Evolutionary conservation across 2,329 filamentous ascomycete genomes (phyloP).

Genomic region (Cryphonectria nitschkei): DNA sequence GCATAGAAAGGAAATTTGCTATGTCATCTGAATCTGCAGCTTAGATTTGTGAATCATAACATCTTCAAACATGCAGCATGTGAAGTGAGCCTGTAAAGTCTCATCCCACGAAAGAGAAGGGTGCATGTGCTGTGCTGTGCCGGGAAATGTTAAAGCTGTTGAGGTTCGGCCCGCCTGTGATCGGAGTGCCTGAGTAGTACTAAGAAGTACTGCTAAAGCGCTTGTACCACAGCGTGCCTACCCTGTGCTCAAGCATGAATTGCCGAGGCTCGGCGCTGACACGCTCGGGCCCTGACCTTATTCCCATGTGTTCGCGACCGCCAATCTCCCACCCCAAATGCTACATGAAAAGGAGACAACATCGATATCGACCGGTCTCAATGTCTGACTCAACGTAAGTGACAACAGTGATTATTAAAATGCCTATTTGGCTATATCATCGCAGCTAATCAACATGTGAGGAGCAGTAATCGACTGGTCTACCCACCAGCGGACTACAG

Average conservation of each 20-base stretch:
- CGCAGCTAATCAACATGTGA: slow-evolving; percentile 1
- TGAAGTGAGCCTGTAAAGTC: neutral
- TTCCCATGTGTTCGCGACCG: slow-evolving; percentile 7
- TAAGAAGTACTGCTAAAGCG: neutral
- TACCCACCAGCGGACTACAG: slow-evolving; percentile 61
- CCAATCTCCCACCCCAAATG: slow-evolving; percentile 19
- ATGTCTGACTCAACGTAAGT: slow-evolving; percentile 22
- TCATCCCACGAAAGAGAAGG: neutral
- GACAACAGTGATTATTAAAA: neutral
- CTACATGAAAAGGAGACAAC: slow-evolving; percentile 1
- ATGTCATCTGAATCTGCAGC: slow-evolving; percentile 6
- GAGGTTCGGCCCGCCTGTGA: slow-evolving; percentile 8
- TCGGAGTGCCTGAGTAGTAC: slow-evolving; percentile 3
- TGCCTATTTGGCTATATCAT: neutral
- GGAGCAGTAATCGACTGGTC: slow-evolving; percentile 16
- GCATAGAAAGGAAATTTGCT: neutral
- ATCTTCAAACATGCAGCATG: neutral
- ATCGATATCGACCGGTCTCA: neutral
- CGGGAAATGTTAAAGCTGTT: neutral
- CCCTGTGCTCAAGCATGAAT: slow-evolving; percentile 5
- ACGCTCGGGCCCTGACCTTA: slow-evolving; percentile 16
- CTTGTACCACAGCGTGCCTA: neutral
- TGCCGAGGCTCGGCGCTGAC: slow-evolving; percentile 36
- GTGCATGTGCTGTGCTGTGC: neutral
- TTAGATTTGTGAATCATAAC: neutral